Percentiles rank a stretch among this genome's conserved stretches.
These are phyloP conservation scores for Malassezia sympodialis DNA, from an alignment of 1,284 basidiomycete species.

Conservation along the genomic window DNA sequence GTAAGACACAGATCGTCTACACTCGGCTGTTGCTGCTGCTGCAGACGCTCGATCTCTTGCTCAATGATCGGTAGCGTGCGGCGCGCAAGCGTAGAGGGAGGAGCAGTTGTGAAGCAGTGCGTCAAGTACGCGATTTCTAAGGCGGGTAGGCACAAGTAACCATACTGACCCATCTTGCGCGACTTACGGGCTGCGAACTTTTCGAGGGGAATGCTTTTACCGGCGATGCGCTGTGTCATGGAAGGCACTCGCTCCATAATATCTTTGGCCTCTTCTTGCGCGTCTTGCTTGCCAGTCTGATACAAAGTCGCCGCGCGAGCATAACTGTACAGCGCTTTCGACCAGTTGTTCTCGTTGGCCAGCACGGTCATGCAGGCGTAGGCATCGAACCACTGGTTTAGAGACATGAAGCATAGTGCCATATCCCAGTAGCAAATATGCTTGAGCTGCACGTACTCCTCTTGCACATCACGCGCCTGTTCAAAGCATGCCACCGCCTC, in stretches of 20 bases:
- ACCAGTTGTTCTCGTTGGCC: slow-evolving; percentile 44
- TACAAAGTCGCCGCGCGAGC: slow-evolving; percentile 33
- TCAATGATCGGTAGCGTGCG: slow-evolving; percentile 30
- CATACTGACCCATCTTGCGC: slow-evolving; percentile 37
- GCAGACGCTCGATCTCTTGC: slow-evolving; percentile 28
- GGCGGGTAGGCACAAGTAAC: slow-evolving; percentile 34
- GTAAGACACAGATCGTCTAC: slow-evolving; percentile 43
- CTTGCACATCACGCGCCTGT: slow-evolving; percentile 39
- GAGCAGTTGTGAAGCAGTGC: slow-evolving; percentile 44
- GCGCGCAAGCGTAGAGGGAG: slow-evolving; percentile 27
- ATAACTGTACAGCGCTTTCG: slow-evolving; percentile 45
- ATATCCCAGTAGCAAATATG: slow-evolving; percentile 48
- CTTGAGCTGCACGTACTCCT: slow-evolving; percentile 45
- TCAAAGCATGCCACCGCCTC: slow-evolving; percentile 37
- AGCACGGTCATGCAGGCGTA: slow-evolving; percentile 33
- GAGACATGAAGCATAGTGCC: slow-evolving; percentile 40
- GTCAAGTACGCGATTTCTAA: slow-evolving; percentile 45
- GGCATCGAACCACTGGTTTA: slow-evolving; percentile 33
- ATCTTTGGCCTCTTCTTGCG: slow-evolving; percentile 23
- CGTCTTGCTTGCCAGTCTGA: slow-evolving; percentile 20
- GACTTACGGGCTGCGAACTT: slow-evolving; percentile 44
- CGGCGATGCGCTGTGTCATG: slow-evolving; percentile 44
- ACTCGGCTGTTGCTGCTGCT: slow-evolving; percentile 22
- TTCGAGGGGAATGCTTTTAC: slow-evolving; percentile 46
- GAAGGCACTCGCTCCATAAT: slow-evolving; percentile 31